Base-by-base conservation (phyloP, 768 basidiomycete genomes). In the Mycena polygramma region DNA sequence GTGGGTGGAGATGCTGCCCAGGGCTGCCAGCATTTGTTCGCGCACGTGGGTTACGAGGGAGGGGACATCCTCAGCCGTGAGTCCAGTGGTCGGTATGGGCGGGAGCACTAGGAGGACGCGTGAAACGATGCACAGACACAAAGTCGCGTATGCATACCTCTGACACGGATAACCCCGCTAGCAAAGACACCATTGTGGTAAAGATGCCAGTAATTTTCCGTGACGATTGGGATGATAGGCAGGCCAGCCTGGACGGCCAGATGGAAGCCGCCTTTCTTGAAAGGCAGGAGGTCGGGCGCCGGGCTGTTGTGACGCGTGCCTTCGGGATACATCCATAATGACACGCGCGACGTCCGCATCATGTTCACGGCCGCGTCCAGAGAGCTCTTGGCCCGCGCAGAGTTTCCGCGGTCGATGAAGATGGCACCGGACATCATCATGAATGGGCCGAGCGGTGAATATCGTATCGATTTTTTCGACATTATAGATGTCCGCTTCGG, bases 231-330 rank as follows among this genome's bases (percentile, higher is more conserved):
- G 37, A 94, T 88, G 76, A 99, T 92, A 8, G 98, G 97, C 54
- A 99, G 87, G 37, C 93, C 90, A 15, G 95, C 91, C 81, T 96
- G 92, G 30, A 99, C 87, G 36, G 98, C 98, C 58, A 98, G 88
- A 78, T 99, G 96, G 86, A 99, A 99, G 4, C 96, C 97, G 48
- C 98, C 98, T 81, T 98, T 99, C 86, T 99, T 99, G 85, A 99
- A 92, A 4, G 95, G 92, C 7, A 94, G 85, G 78, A 99, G 81
- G 39, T 88, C 86, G 10, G 92, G 87, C 39, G 85, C 81, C 70
- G 91, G 84, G 24, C 87, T 86, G 66, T 88, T 88, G 52, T 94
- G 90, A 43, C 97, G 90, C 14, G 98, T 99, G 37, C 98, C 98
- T 83, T 99, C 98, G 0, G 97, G 95, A 82, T 95, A 99, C 81